Evolutionary conservation across 331 rosid genomes (phyloP), one percentile per base, ranked within the genome.

Genomic region (Saraca asoca): DNA sequence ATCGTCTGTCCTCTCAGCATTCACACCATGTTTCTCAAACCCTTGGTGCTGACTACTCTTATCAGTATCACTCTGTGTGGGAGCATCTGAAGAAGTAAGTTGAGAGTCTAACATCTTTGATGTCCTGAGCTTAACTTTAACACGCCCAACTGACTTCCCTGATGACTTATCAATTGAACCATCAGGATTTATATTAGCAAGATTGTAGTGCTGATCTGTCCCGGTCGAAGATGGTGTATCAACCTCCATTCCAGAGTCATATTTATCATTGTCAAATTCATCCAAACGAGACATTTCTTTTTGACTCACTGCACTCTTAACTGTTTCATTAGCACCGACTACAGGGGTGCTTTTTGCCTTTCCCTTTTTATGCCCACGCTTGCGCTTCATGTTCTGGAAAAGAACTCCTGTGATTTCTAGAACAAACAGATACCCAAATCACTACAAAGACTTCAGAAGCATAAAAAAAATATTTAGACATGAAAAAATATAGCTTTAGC

Each of bases 331-430:
- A 31, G 29, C 80, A 83, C 57, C 62, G 11, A 43, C 75, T 37
- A 55, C 82, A 54, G 77, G 69, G 12, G 44, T 62, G 15, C 62
- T 82, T 81, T 89, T 92, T 6, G 79, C 24, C 82, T 87, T 90
- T 66, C 82, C 85, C 69, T 93, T 90, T 87, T 90, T 93, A 79
- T 85, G 85, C 39, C 90, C 95, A 19, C 98, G 88, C 78, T 90
- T 93, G 31, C 96, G 94, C 80, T 93, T 93, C 98, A 90, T 92
- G 58, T 80, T 63, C 69, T 41, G 67, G 37, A 58, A 19, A 65
- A 56, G 45, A n/a, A 50, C 37, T 29, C 48, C 20, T 31, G 45
- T 31, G 49, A 24, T 10, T 66, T 63, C 37, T 51, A 20, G 74
- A 39, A 51, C 68, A 74, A 75, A 65, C 55, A 51, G 51, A 62